These are phyloP conservation scores for Calonectria pauciramosa DNA, from an alignment of 2,329 filamentous ascomycete genomes.

Conservation along the genomic window DNA sequence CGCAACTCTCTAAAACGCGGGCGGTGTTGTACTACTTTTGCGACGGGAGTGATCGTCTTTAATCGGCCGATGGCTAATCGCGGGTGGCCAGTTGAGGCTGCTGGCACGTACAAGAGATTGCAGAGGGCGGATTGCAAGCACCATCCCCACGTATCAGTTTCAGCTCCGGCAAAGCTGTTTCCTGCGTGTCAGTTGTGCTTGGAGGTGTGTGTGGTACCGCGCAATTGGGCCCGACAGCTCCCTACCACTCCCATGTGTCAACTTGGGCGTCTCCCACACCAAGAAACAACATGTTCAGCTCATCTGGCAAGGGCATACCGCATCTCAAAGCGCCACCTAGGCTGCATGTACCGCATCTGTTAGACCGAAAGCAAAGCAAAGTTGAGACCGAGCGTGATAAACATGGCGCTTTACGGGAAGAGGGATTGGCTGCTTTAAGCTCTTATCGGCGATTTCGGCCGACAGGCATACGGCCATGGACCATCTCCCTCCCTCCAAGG, in stretches of 20 bases:
- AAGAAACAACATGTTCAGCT: not conserved
- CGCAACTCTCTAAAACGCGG: constrained; percentile 24
- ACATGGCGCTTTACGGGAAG: constrained; percentile 30
- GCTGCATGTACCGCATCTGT: not conserved
- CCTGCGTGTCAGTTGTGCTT: constrained; percentile 25
- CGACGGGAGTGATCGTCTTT: constrained; percentile 32
- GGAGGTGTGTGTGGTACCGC: not conserved
- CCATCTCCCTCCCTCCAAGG: constrained; percentile 29
- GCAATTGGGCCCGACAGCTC: not conserved
- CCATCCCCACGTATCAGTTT: constrained; percentile 32
- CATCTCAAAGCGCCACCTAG: not conserved
- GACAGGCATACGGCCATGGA: constrained; percentile 35
- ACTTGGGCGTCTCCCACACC: not conserved
- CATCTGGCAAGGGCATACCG: not conserved
- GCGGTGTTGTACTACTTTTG: constrained; percentile 32
- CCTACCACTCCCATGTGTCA: not conserved
- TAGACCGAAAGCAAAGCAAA: constrained; percentile 27
- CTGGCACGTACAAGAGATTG: constrained; percentile 29
- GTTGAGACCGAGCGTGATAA: constrained; percentile 31
- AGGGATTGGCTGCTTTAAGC: constrained; percentile 13
- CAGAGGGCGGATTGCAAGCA: constrained; percentile 19
- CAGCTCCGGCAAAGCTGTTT: constrained; percentile 31
- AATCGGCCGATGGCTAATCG: constrained; percentile 30
- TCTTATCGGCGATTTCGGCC: constrained; percentile 41
- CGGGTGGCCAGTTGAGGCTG: constrained; percentile 21